phyloP scores from a whole-genome alignment of 1,139 yeast genomes.

The Kodamaea alishanica region DNA sequence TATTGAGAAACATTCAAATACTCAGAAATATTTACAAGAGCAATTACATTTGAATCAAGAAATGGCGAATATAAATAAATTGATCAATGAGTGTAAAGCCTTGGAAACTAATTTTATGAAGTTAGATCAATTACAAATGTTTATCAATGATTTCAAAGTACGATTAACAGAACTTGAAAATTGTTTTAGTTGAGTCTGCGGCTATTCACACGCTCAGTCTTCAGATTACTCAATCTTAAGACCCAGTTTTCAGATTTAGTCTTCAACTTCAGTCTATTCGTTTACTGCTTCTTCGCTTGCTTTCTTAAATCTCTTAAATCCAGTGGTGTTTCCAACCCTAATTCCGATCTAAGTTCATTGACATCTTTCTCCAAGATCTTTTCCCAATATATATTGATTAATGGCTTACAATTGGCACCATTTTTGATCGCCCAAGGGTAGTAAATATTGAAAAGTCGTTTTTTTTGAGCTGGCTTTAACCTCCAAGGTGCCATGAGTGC shows the following conservation, averaged over 20 bases:
- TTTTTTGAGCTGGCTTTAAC: slow-evolving; percentile 48
- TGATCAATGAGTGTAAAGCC: slow-evolving; percentile 50
- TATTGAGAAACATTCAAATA: slow-evolving; percentile 25
- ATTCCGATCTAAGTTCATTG: slow-evolving; percentile 63
- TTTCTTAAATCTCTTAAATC: slow-evolving; percentile 67
- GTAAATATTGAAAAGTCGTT: slow-evolving; percentile 59
- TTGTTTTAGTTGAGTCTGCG: slow-evolving; percentile 15
- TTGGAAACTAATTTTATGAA: slow-evolving; percentile 63
- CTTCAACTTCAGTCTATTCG: slow-evolving; percentile 13
- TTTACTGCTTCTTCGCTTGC: slow-evolving; percentile 28
- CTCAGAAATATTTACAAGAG: slow-evolving; percentile 33
- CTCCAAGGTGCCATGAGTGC: slow-evolving; percentile 81
- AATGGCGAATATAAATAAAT: slow-evolving; percentile 37
- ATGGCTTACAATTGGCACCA: slow-evolving; percentile 70
- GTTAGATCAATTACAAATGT: slow-evolving; percentile 58
- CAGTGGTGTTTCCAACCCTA: slow-evolving; percentile 72
- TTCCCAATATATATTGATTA: slow-evolving; percentile 94
- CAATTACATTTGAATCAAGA: slow-evolving; percentile 40
- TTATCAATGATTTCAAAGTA: slow-evolving; percentile 38
- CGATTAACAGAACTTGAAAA: slow-evolving; percentile 28
- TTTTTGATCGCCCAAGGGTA: slow-evolving; percentile 86
- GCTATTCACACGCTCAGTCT: no score
- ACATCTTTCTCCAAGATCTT: slow-evolving; percentile 70
- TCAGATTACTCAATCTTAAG: background rate
- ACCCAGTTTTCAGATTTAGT: slow-evolving; percentile 1